Conservation (phyloP, 768 basidiomycete genomes). For the Coprinopsis strossmayeri region DNA sequence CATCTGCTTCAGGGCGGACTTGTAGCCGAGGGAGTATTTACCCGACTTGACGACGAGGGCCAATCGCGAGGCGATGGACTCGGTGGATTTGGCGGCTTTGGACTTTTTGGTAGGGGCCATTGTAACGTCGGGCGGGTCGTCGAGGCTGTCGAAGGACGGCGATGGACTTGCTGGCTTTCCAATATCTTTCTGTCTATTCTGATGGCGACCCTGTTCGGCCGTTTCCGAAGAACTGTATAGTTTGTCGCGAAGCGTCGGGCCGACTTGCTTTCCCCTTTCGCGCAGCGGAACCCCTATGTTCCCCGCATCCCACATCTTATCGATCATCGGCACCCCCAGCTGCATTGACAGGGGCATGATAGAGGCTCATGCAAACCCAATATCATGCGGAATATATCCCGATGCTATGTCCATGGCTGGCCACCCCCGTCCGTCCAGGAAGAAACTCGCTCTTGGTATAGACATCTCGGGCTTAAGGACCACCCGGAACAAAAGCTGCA, state of each 20-base stretch:
- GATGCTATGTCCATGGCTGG: no score
- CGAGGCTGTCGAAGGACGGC: constrained; percentile 12
- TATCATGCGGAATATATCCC: no score
- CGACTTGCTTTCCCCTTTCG: no score
- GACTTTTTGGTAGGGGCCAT: constrained; percentile 97
- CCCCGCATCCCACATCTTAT: not conserved
- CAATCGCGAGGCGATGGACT: constrained; percentile 89
- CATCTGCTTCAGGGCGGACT: constrained; percentile 98
- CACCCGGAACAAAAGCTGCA: no score
- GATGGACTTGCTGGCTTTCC: constrained; percentile 2
- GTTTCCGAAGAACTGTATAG: constrained; percentile 10
- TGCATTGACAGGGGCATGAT: no score
- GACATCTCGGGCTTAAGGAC: no score
- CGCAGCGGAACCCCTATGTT: not conserved
- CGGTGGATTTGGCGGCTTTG: constrained; percentile 87
- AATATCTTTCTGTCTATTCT: not conserved
- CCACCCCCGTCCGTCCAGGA: no score
- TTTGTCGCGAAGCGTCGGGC: not conserved
- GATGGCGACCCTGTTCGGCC: not conserved
- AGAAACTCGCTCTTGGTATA: no score
- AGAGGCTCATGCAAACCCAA: no score
- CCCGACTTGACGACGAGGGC: constrained; percentile 98
- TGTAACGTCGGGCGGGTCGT: constrained; percentile 26
- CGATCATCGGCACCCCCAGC: no score
- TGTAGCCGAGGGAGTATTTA: constrained; percentile 96